These are phyloP conservation scores for Leccinum cinnamomeum DNA, from an alignment of 1,284 basidiomycete genomes.

Conservation along the genomic window DNA sequence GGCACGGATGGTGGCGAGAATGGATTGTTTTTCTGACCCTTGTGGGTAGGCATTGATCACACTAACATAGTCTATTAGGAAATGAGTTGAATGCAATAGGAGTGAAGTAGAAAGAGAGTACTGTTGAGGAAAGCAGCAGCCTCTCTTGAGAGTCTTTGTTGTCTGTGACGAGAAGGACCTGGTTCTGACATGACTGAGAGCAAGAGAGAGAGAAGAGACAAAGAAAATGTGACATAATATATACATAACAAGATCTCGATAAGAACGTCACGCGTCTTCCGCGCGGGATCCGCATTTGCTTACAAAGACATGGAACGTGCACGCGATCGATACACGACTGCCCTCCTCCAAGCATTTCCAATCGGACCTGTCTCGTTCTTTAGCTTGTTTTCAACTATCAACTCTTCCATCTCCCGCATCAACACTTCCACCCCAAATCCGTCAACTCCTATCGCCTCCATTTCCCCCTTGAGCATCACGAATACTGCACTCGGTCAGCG, in stretches of 20 bases:
- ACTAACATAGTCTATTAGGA: constrained; percentile 21
- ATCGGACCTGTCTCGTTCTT: constrained; percentile 55
- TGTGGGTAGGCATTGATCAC: constrained; percentile 17
- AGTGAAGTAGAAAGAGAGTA: background rate
- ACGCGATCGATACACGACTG: constrained; percentile 29
- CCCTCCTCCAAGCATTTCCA: constrained; percentile 46
- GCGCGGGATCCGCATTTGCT: constrained; percentile 20
- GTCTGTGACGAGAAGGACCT: constrained; percentile 4
- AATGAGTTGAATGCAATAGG: background rate
- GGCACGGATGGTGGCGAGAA: constrained; percentile 19
- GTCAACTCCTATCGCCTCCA: constrained; percentile 12
- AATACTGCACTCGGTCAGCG: constrained; percentile 25
- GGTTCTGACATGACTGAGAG: background rate
- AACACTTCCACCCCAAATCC: constrained; percentile 44
- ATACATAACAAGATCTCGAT: constrained; percentile 22
- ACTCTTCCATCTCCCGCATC: constrained; percentile 56
- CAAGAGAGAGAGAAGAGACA: background rate
- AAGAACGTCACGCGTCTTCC: constrained; percentile 14
- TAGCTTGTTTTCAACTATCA: constrained; percentile 62
- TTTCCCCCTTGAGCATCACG: constrained; percentile 24
- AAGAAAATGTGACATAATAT: background rate
- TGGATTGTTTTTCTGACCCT: constrained; percentile 14
- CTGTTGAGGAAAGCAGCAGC: constrained; percentile 13
- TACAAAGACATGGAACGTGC: constrained; percentile 34
- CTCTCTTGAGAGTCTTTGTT: constrained; percentile 17